A percentile compares a stretch with the other conserved stretches of the same genome.
Conservation (phyloP, 176 grass and related monocot genomes). For the Cocos nucifera region DNA sequence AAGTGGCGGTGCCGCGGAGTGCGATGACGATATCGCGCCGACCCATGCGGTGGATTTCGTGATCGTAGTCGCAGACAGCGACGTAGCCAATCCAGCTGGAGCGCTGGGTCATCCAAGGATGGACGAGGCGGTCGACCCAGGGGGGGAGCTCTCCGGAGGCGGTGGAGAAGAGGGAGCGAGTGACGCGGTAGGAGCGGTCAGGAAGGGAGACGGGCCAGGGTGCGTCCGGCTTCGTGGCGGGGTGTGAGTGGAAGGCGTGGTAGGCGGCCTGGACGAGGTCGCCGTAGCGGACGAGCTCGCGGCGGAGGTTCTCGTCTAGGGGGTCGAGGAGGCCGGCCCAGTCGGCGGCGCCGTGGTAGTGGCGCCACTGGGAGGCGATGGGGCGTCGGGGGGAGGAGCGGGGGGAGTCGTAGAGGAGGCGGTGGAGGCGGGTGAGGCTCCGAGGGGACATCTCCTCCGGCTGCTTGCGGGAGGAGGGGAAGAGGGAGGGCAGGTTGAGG, state of each 20-base stretch:
- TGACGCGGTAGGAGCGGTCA: conserved; percentile 40
- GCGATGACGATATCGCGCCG: conserved; percentile 55
- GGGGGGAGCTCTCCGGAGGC: conserved; percentile 22
- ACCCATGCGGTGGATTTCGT: conserved; percentile 52
- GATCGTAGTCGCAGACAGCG: conserved; percentile 36
- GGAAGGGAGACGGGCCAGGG: conserved; percentile 21
- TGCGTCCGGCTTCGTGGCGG: conserved; percentile 14
- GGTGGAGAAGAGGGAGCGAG: conserved; percentile 38
- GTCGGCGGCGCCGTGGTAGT: conserved; percentile 26
- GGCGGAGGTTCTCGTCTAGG: conserved; percentile 50
- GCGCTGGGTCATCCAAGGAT: conserved; percentile 28
- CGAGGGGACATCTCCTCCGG: neutral
- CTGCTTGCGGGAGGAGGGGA: neutral
- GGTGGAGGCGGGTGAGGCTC: neutral
- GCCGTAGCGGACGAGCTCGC: conserved; percentile 52
- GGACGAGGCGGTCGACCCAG: conserved; percentile 19
- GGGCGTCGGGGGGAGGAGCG: conserved; percentile 39
- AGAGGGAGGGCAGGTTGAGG: neutral
- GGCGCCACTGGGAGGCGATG: conserved; percentile 32
- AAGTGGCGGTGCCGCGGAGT: conserved; percentile 57
- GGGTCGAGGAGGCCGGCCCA: conserved; percentile 53
- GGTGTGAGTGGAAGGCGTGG: conserved; percentile 33
- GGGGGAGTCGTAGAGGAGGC: conserved; percentile 1
- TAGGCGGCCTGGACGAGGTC: conserved; percentile 58
- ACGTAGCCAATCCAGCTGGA: conserved; percentile 54